A percentile compares a stretch with the other conserved stretches of the same genome.
Evolutionary conservation across 768 basidiomycete species (phyloP).

Genomic region (Crepidotus variabilis): DNA sequence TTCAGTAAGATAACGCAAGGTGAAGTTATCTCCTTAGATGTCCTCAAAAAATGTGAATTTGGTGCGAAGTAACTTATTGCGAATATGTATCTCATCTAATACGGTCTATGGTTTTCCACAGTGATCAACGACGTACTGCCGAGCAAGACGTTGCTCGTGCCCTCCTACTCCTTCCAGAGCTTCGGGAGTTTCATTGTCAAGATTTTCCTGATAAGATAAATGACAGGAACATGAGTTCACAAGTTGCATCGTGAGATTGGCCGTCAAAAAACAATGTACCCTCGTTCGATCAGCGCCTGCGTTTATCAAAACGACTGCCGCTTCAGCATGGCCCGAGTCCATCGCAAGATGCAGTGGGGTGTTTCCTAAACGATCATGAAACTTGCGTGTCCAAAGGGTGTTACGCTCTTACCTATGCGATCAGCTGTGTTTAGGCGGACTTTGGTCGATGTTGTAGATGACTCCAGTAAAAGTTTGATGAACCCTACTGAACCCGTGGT

Average conservation of each 20-base stretch:
- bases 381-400: neutral
- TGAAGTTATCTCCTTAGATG: no score
- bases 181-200: slow-evolving; percentile 85
- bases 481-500: slow-evolving; percentile 93
- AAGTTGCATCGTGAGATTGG: slow-evolving; percentile 7
- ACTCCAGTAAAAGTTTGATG: slow-evolving; percentile 78
- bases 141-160: slow-evolving; percentile 77
- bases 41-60: no score
- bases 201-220: slow-evolving; percentile 57
- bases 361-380: slow-evolving; percentile 54
- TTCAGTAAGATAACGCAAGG: no score
- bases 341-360: slow-evolving; percentile 96
- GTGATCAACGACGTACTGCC: slow-evolving; percentile 67
- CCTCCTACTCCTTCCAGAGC: slow-evolving; percentile 89
- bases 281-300: slow-evolving; percentile 91
- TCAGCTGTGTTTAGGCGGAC: slow-evolving; percentile 84
- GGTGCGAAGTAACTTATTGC: no score
- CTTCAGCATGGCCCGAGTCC: slow-evolving; percentile 93
- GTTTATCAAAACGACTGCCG: slow-evolving; percentile 87
- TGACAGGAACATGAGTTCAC: slow-evolving; percentile 6
- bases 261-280: slow-evolving; percentile 43
- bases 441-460: slow-evolving; percentile 72
- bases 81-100: no score
- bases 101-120: slow-evolving; percentile 57
- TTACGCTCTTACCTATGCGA: slow-evolving; percentile 54